Evolutionary conservation across 2,329 filamentous ascomycete species (phyloP), one percentile per base, ranked within the genome.

Genomic region (Volutella citrinella): DNA sequence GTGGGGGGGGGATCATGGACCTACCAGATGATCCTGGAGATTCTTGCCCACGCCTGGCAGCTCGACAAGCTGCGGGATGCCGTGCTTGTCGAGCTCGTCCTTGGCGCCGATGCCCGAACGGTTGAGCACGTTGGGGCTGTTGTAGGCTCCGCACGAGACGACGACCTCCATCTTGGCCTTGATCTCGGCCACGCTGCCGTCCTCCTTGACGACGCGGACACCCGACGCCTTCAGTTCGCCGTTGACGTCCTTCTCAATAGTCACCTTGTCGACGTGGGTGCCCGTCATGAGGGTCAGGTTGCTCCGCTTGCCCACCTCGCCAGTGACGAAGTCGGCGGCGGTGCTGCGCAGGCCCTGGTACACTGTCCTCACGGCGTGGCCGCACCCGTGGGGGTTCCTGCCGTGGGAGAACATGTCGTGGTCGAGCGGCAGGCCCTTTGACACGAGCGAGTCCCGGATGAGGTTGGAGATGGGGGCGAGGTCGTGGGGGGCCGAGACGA

Each of bases 401-500:
- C 36, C 79, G 40, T 35, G 54, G 1, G 69, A 68, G 48, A 80
- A 80, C 72, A 81, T 78, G 42, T 82, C 77, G 13, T 66, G 63
- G 24, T 75, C 65, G n/a, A 76, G 60, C 0, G 70, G 67, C 1
- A 81, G 53, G 5, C 76, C 76, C 39, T 70, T 59, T 3, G 70
- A 72, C 8, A 73, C 56, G 56, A 78, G 70, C 0, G 75, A 79
- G 29, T 78, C 65, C 18, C 71, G 59, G 9, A 80, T 53, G 19
- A 72, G 61, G 27, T 78, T 57, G 4, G 75, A 76, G 20, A 81
- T 80, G 2, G 76, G 75, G 4, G 74, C 74, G 2, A 78, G 57
- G 39, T 78, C 74, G 39, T 80, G 74, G 0, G 76, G 76, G 42
- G 76, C 74, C 7, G 65, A 73, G 32, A 77, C 66, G 2, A 81